Evolutionary conservation across 257 asterid species (phyloP).

Genomic region (Salvia rosmarinus): DNA sequence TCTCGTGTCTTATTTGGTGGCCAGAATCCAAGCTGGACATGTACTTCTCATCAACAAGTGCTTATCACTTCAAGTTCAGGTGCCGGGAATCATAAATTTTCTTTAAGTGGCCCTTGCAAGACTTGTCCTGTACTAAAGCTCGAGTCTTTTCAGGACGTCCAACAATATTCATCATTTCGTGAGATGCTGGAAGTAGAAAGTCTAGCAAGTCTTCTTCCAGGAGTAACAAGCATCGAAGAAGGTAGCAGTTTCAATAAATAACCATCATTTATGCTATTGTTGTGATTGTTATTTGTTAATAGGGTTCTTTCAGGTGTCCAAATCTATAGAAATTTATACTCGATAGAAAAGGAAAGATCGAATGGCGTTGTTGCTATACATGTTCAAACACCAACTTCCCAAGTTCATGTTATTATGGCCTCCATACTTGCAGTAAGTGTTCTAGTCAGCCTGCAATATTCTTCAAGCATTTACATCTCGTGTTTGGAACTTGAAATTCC

Average conservation of each 20-base stretch:
- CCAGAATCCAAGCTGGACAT: constrained; percentile 63
- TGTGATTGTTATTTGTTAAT: constrained; percentile 25
- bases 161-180: constrained; percentile 65
- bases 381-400: constrained; percentile 47
- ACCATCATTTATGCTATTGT: background rate
- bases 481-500: constrained; percentile 4
- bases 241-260: constrained; percentile 44
- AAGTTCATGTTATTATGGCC: constrained; percentile 52
- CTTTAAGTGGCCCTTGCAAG: constrained; percentile 14
- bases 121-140: constrained; percentile 26
- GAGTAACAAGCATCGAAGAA: constrained; percentile 65
- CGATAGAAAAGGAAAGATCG: constrained; percentile 75
- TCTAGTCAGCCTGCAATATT: no score
- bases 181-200: constrained; percentile 81
- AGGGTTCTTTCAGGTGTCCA: constrained; percentile 60
- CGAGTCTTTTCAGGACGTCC: constrained; percentile 58
- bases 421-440: constrained; percentile 66
- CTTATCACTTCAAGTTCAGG: constrained; percentile 81
- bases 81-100: constrained; percentile 39
- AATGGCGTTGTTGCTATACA: constrained; percentile 81
- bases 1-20: constrained; percentile 37
- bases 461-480: background rate
- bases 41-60: constrained; percentile 72
- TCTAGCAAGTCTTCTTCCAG: constrained; percentile 77
- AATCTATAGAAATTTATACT: constrained; percentile 73